Evolutionary conservation across 306 rosid species (phyloP).

Genomic region (Pterocarpus macrocarpus): DNA sequence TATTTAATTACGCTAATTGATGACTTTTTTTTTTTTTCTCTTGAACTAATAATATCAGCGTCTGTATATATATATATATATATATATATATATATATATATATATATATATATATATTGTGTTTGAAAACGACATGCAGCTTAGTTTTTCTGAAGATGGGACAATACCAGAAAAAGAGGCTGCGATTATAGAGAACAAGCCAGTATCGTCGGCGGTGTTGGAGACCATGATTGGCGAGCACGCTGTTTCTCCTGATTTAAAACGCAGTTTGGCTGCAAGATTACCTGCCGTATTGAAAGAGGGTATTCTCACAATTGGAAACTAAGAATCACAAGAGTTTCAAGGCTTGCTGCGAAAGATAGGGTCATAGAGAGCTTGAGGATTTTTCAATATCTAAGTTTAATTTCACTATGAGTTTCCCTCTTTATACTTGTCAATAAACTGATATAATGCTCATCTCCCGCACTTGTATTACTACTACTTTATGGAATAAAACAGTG

Average conservation of each 20-base stretch:
- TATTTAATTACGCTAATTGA: neutral
- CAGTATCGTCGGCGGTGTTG: slow-evolving; percentile 62
- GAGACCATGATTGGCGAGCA: slow-evolving; percentile 79
- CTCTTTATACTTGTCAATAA: too few relatives aligned
- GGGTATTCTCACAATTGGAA: neutral
- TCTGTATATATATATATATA: too few relatives aligned
- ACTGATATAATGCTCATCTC: too few relatives aligned
- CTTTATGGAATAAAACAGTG: too few relatives aligned
- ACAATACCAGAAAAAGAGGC: slow-evolving; percentile 53
- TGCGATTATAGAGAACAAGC: slow-evolving; percentile 64
- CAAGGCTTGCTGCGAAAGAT: neutral
- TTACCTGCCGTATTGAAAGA: slow-evolving; percentile 50
- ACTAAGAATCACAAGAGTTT: neutral
- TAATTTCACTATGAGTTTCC: too few relatives aligned
- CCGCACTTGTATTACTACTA: too few relatives aligned
- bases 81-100: too few relatives aligned
- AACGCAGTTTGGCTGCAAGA: slow-evolving; percentile 66
- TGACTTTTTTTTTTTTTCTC: too few relatives aligned
- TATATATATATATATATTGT: too few relatives aligned
- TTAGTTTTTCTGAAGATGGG: slow-evolving; percentile 69
- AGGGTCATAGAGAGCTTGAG: too few relatives aligned
- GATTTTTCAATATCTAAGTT: too few relatives aligned
- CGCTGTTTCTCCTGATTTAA: slow-evolving; percentile 93
- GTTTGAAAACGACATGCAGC: slow-evolving; percentile 43
- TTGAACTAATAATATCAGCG: too few relatives aligned